Evolutionary conservation across 768 basidiomycete genomes (phyloP), one percentile per base, ranked within the genome.

Genomic region (Strobilomyces dryophilus): DNA sequence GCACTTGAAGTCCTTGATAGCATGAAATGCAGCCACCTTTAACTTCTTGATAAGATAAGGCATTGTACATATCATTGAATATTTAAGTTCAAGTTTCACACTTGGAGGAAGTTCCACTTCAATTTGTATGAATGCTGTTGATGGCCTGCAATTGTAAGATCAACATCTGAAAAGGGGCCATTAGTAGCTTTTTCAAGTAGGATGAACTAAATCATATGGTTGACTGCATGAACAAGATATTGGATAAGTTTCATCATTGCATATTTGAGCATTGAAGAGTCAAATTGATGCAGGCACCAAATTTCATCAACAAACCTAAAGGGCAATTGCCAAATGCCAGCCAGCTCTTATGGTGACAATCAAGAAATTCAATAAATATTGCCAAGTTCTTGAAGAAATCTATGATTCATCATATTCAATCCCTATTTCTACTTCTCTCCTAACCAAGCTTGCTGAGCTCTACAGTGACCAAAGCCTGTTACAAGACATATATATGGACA

Each of bases 171-270:
- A 41, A 41, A 12, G 1, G 40, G 11, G 40, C 40, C 9, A 41
- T 41, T 2, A 20, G 20, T 2, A 41, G 40, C 9, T 41, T 41
- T 7, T 41, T 41, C 3, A 5, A 41, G 12, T 66, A 63, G 60
- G 65, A 66, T 12, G 60, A 55, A 12, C 44, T 68, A 0, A 60
- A 68, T 21, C 55, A 46, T 10, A 65, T 64, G 0, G 59, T 63
- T 1, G 60, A 59, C 0, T 61, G 67, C 0, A 27, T 48, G 11
- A 36, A 61, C 1, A 47, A 62, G 43, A 15, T 58, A 1, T 49
- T 68, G 1, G 41, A 10, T 43, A 15, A 12, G 41, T 27, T 0
- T 8, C 29, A 4, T 45, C 4, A 1, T 14, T 12, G 10, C 31
- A 9, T 32, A 6, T 32, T 8, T 6, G 8, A 12, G 8, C 31